A percentile compares a stretch with the other conserved stretches of the same genome.
Conservation (phyloP, 2,329 filamentous ascomycete genomes). For the Colletotrichum falcatum region DNA sequence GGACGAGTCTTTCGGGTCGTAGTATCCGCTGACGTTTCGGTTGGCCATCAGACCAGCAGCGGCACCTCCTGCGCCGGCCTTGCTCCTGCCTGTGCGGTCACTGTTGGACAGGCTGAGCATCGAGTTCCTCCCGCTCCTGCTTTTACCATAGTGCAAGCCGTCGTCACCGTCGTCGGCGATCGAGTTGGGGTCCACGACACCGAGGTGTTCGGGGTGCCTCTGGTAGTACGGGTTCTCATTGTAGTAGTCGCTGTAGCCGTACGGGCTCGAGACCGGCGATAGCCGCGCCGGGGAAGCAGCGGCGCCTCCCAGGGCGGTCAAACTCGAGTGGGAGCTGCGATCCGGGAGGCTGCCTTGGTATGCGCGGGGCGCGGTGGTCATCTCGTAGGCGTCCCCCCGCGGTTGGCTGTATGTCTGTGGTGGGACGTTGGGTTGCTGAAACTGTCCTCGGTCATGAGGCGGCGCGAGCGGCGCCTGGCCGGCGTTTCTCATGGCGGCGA, state of each 20-base stretch:
- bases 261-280: constrained; percentile 63
- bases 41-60: constrained; percentile 54
- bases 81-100: constrained; percentile 46
- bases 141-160: constrained; percentile 69
- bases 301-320: constrained; percentile 54
- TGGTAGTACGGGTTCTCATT: constrained; percentile 76
- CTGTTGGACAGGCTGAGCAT: constrained; percentile 68
- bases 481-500: constrained; percentile 67
- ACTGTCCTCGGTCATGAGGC: constrained; percentile 45
- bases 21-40: constrained; percentile 58
- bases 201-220: constrained; percentile 62
- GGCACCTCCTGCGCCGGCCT: constrained; percentile 44
- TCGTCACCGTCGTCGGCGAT: constrained; percentile 93
- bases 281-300: constrained; percentile 50
- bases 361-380: constrained; percentile 31
- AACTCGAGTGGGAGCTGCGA: constrained; percentile 57
- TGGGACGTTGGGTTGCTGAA: constrained; percentile 43
- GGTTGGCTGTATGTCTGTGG: constrained; percentile 42
- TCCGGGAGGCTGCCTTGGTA: constrained; percentile 43
- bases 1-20: constrained; percentile 64
- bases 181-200: constrained; percentile 79
- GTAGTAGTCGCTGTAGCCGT: constrained; percentile 61
- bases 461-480: constrained; percentile 44
- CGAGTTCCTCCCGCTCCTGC: constrained; percentile 64
- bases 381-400: constrained; percentile 44